phyloP scores from a whole-genome alignment of 352 stramenopile genomes.

The Phytophthora aleatoria region DNA sequence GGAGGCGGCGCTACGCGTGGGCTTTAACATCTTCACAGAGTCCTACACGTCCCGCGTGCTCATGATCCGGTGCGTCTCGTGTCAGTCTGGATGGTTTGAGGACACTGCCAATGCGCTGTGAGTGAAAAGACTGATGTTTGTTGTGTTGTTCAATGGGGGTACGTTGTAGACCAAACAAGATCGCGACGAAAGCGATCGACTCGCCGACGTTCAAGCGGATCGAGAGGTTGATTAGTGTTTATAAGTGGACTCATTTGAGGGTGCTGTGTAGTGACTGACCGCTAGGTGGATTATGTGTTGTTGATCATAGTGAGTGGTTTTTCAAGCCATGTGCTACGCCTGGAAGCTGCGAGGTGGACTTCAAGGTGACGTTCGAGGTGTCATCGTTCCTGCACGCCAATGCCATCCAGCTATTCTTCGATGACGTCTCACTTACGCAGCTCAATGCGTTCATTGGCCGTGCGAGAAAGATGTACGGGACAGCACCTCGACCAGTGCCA shows the following conservation, averaged over 20 bases:
- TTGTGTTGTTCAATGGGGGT: constrained; percentile 1
- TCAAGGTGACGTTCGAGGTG: constrained; percentile 85
- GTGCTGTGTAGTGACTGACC: constrained; percentile 14
- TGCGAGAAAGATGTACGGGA: constrained; percentile 57
- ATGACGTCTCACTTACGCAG: constrained; percentile 80
- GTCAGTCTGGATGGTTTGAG: neutral
- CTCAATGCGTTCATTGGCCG: constrained; percentile 83
- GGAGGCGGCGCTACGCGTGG: constrained; percentile 72
- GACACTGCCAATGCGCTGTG: neutral
- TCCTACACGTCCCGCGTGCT: constrained; percentile 83
- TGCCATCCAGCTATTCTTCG: constrained; percentile 85
- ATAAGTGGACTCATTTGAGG: neutral
- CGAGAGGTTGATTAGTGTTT: constrained; percentile 56
- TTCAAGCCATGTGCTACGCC: constrained; percentile 57
- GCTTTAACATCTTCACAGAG: constrained; percentile 86
- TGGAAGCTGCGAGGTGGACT: constrained; percentile 73
- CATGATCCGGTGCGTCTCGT: constrained; percentile 59
- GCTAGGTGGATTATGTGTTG: neutral
- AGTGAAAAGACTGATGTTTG: neutral
- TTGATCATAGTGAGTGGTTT: constrained; percentile 62
- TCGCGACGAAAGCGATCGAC: constrained; percentile 78
- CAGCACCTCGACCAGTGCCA: constrained; percentile 17
- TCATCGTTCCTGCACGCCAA: constrained; percentile 81
- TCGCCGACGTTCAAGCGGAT: constrained; percentile 88
- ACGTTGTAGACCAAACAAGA: constrained; percentile 59